Conservation (phyloP, 768 basidiomycete genomes). For the Pleurotus eryngii region DNA sequence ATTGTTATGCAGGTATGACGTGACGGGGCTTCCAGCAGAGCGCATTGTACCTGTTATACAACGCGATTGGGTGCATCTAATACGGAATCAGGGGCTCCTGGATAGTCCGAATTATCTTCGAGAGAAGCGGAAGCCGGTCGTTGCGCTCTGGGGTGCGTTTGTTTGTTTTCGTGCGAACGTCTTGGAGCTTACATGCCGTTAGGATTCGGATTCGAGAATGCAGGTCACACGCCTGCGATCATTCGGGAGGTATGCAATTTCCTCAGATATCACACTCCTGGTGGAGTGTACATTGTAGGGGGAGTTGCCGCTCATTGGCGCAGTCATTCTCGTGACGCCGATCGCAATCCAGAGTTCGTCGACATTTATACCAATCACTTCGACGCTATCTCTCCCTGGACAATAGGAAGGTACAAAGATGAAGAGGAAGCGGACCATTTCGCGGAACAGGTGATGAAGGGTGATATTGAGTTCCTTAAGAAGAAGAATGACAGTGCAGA, state of each 20-base stretch:
- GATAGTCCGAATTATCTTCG: constrained; percentile 72
- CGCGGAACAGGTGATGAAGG: constrained; percentile 57
- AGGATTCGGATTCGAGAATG: constrained; percentile 69
- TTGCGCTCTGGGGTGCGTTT: constrained; percentile 66
- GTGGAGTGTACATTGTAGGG: constrained; percentile 72
- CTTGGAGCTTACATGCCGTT: not conserved
- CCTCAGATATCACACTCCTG: constrained; percentile 61
- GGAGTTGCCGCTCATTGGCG: constrained; percentile 77
- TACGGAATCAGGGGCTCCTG: constrained; percentile 56
- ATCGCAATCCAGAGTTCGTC: constrained; percentile 61
- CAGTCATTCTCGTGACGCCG: constrained; percentile 64
- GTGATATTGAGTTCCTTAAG: constrained; percentile 59
- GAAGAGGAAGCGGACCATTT: constrained; percentile 63
- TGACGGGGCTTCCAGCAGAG: constrained; percentile 71
- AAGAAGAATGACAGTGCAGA: constrained; percentile 40
- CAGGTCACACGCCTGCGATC: constrained; percentile 58
- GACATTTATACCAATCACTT: constrained; percentile 75
- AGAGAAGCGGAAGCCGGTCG: constrained; percentile 67
- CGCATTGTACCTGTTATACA: constrained; percentile 65
- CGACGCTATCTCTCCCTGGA: constrained; percentile 83
- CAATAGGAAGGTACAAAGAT: constrained; percentile 64
- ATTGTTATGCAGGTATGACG: constrained; percentile 64
- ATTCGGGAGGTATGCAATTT: constrained; percentile 53
- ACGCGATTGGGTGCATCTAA: constrained; percentile 72
- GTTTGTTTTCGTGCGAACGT: constrained; percentile 1